Base-by-base conservation (phyloP, 176 grass and related monocot species). In the Musa beccarii region DNA sequence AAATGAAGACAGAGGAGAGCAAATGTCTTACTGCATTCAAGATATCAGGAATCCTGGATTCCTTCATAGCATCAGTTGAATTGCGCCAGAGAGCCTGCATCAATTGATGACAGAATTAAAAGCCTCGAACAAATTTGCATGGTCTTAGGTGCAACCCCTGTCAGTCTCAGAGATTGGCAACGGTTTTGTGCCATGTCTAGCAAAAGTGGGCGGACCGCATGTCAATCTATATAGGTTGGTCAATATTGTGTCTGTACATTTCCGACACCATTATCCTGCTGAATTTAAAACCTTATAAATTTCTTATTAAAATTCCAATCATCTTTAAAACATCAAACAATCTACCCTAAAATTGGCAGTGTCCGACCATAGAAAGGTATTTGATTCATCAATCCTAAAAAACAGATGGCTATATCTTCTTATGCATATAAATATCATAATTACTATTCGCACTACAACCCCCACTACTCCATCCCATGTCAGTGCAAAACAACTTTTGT, bases 11-110 rank as follows among this genome's bases (percentile, higher is more conserved):
- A 66, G 65, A 53, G 43, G 54, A 79, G 34, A 69, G 10, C 1
- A 51, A 59, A 74, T 92, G 52, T 79, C 82, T 74, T 95, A 99
- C 96, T 74, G 88, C 81, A 84, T 71, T 92, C 62, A 98, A 82
- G 68, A 98, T 89, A 77, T 98, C 94, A 83, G 90, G 84, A 75
- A 84, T 74, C 87, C 82, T 98, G 56, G 94, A 98, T 64, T 93
- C 90, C 80, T 84, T 98, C 94, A 98, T 98, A 43, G 94, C 90
- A 53, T 98, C 94, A 17, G 90, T 98, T 59, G 84, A 83, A 80
- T 98, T 93, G 73, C 68, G 72, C 56, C 87, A 22, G 80, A 99
- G 96, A 52, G 89, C 89, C 96, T 99, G 86, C 16, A 52, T 21
- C 17, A 70, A 70, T 51, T 70, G 19, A 70, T 70, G 68, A 70